These are phyloP conservation scores for Lantana camara DNA, from an alignment of 257 asterid genomes.

Conservation along the genomic window DNA sequence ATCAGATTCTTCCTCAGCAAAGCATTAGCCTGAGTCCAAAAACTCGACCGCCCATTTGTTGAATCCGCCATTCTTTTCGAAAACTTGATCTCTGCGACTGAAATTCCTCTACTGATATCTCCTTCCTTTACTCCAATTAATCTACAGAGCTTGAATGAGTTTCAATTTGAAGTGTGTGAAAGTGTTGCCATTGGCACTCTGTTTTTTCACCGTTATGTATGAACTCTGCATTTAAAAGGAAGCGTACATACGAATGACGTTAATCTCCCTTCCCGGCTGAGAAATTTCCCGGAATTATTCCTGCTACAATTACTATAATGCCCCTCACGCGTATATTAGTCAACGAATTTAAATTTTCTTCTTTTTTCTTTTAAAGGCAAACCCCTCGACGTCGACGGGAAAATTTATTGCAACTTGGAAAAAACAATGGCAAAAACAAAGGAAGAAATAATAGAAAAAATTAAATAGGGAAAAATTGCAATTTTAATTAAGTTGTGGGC, in stretches of 20 bases:
- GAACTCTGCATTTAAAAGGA: slow-evolving; percentile 10
- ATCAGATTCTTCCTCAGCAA: slow-evolving; percentile 82
- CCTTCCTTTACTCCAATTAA: not conserved
- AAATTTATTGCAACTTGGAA: too few species aligned
- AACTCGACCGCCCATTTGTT: slow-evolving; percentile 53
- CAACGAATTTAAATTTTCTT: too few species aligned
- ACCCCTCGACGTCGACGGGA: too few species aligned
- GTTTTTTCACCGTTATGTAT: slow-evolving; percentile 30
- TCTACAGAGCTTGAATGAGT: slow-evolving; percentile 1
- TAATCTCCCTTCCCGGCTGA: slow-evolving; percentile 34
- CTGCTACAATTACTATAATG: slow-evolving; percentile 31
- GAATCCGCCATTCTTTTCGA: slow-evolving; percentile 32
- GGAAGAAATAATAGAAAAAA: too few species aligned
- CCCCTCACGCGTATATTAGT: slow-evolving; percentile 40
- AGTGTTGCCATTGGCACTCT: slow-evolving; percentile 20
- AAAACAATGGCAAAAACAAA: too few species aligned
- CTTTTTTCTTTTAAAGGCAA: too few species aligned
- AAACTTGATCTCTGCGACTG: not conserved
- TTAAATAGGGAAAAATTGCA: too few species aligned
- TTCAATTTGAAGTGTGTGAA: not conserved
- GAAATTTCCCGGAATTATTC: slow-evolving; percentile 11
- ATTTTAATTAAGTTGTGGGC: too few species aligned
- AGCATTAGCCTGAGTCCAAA: slow-evolving; percentile 91
- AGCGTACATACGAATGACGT: slow-evolving; percentile 24
- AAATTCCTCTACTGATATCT: too few species aligned